Evolutionary conservation across 2,329 filamentous ascomycete species (phyloP), one percentile per base, ranked within the genome.

Genomic region (Aureobasidium sp.): DNA sequence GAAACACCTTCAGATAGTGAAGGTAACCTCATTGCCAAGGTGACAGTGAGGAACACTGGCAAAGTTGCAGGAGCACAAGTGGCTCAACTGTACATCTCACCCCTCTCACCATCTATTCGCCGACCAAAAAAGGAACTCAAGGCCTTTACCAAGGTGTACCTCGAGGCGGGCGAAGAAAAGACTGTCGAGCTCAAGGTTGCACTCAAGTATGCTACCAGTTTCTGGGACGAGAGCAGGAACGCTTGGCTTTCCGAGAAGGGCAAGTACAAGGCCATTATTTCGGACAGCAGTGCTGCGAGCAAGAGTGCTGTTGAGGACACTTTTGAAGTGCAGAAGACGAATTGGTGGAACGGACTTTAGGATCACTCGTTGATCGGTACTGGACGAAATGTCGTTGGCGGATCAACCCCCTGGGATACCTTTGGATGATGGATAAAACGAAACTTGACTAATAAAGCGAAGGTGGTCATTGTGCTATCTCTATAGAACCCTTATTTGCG

Each of bases 61-160:
- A 65, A 69, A 0, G 71, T 81, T 69, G 75, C 80, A 2, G 87
- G 86, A 1, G 76, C 80, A 1, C 86, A 90, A 69, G 85, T 83
- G 39, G 82, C 89, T 8, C 87, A 90, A 73, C 76, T 85, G 2
- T 90, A 90, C 66, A 77, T 90, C 52, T 78, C 79, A n/a, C 85
- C 88, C 4, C 77, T 82, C 54, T 83, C 82, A 69, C 84, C 84
- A 1, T 76, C 80, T 10, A 76, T 90, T n/a, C 82, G 82, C 0
- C 76, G 87, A 27, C 87, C 87, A 0, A 82, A 85, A 66, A 89
- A 90, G 73, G 87, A 90, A 72, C 77, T 90, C 1, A 84, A 85
- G 37, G 86, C 85, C 0, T 90, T 90, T 68, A 81, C 82, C 62
- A 89, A 89, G 72, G 79, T 88, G 0, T 78, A 74, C 54, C 72